These are phyloP conservation scores for Uromyces viciae-fabae DNA, from an alignment of 1,284 basidiomycete genomes.

Conservation along the genomic window DNA sequence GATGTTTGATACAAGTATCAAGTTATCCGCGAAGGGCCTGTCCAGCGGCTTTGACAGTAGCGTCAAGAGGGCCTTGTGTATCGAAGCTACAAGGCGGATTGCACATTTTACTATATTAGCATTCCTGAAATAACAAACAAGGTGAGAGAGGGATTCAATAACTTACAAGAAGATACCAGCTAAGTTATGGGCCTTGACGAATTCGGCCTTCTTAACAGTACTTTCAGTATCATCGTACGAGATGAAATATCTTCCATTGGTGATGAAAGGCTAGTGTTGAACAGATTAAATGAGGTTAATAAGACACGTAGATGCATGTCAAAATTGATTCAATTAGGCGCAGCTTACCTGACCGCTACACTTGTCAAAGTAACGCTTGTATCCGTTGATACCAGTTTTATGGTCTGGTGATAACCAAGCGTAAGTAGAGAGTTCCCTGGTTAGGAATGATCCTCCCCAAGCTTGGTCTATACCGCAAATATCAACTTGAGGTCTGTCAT, in stretches of 20 bases:
- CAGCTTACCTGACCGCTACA: conserved; percentile 38
- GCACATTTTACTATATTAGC: too few relatives aligned
- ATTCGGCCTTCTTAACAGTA: conserved; percentile 18
- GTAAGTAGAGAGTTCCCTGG: conserved; percentile 17
- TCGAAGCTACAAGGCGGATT: conserved; percentile 39
- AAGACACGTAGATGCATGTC: not conserved
- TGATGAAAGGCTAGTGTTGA: conserved; percentile 44
- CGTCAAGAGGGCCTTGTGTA: not conserved
- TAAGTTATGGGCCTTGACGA: conserved; percentile 8
- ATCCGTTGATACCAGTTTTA: conserved; percentile 26
- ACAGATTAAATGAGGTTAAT: not conserved
- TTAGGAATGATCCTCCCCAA: conserved; percentile 29
- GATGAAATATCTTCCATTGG: conserved; percentile 40
- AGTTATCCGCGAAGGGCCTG: not conserved
- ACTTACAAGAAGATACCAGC: conserved; percentile 32
- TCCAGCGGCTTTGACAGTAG: conserved; percentile 14
- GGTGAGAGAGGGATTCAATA: not conserved
- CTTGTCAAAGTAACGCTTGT: conserved; percentile 30
- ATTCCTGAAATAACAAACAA: too few relatives aligned
- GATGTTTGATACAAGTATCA: too few relatives aligned
- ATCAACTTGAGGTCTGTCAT: conserved; percentile 29
- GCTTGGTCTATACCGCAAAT: conserved; percentile 14
- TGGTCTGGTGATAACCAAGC: conserved; percentile 31
- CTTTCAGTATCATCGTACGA: conserved; percentile 36
- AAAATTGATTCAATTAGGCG: not conserved